A percentile compares a stretch with the other conserved stretches of the same genome.
phyloP scores from a whole-genome alignment of 257 asterid species.

The Penstemon davidsonii region DNA sequence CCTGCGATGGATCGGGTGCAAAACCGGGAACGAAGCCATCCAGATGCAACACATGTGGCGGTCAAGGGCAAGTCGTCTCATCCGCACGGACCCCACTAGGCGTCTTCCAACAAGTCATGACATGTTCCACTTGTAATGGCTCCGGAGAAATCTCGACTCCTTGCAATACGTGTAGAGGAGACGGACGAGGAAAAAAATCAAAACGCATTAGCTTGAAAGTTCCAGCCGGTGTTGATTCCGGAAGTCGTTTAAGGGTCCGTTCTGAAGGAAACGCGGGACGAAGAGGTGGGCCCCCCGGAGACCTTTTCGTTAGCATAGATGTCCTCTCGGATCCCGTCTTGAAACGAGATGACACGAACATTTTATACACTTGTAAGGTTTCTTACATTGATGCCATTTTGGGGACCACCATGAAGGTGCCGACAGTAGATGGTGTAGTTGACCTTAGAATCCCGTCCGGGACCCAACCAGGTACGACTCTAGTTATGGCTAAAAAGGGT shows the following conservation, averaged over 20 bases:
- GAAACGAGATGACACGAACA: conserved; percentile 85
- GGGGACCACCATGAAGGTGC: conserved; percentile 81
- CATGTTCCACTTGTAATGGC: conserved; percentile 88
- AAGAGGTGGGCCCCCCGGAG: conserved; percentile 93
- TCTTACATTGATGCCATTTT: conserved; percentile 85
- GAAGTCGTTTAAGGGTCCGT: conserved; percentile 86
- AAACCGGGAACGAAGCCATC: conserved; percentile 81
- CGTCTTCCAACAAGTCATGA: conserved; percentile 92
- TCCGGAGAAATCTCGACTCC: conserved; percentile 82
- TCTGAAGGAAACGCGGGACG: conserved; percentile 90
- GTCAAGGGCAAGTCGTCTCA: conserved; percentile 92
- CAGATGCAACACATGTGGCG: conserved; percentile 78
- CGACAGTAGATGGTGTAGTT: conserved; percentile 88
- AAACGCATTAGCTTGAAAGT: conserved; percentile 93
- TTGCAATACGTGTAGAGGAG: conserved; percentile 80
- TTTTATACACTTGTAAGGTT: conserved; percentile 83
- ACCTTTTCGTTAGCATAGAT: conserved; percentile 79
- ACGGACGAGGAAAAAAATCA: conserved; percentile 78
- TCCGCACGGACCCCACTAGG: conserved; percentile 94
- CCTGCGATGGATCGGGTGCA: conserved; percentile 93
- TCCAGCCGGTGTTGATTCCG: conserved; percentile 90
- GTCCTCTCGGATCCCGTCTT: conserved; percentile 74
- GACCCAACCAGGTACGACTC: conserved; percentile 89
- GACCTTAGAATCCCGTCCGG: conserved; percentile 90
- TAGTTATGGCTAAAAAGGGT: conserved; percentile 92